Evolutionary conservation across 331 rosid genomes (phyloP).

Genomic region (Stylosanthes scabra): DNA sequence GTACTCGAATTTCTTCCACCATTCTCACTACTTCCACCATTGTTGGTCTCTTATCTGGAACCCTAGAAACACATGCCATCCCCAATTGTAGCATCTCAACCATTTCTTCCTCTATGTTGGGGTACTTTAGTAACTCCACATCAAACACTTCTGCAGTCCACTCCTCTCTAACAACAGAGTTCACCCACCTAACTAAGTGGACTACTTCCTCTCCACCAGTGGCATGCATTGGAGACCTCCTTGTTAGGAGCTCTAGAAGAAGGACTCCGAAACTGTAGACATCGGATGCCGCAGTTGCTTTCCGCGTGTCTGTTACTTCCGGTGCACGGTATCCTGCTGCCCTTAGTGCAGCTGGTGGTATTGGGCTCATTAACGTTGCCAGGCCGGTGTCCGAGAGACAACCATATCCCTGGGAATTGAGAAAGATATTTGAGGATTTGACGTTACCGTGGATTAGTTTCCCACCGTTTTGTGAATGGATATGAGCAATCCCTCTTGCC

Average conservation of each 20-base stretch:
- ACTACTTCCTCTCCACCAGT: slow-evolving; percentile 71
- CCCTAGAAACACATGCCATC: slow-evolving; percentile 71
- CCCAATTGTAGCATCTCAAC: slow-evolving; percentile 88
- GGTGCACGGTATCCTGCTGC: slow-evolving; percentile 81
- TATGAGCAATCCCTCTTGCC: slow-evolving; percentile 86
- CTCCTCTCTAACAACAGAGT: slow-evolving; percentile 93
- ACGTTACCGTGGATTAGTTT: slow-evolving; percentile 89
- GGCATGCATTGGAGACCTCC: slow-evolving; percentile 69
- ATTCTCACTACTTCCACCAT: slow-evolving; percentile 60
- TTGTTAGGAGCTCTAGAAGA: slow-evolving; percentile 86
- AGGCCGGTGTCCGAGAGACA: slow-evolving; percentile 78
- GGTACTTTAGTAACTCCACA: slow-evolving; percentile 70
- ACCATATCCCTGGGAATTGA: slow-evolving; percentile 78
- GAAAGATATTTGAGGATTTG: slow-evolving; percentile 84
- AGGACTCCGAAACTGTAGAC: slow-evolving; percentile 85
- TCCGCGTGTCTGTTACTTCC: slow-evolving; percentile 75
- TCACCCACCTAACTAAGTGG: slow-evolving; percentile 95
- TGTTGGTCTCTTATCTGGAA: slow-evolving; percentile 83
- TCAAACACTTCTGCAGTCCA: slow-evolving; percentile 98
- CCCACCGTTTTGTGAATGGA: slow-evolving; percentile 68
- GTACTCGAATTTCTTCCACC: slow-evolving; percentile 68
- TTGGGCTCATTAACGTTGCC: slow-evolving; percentile 64
- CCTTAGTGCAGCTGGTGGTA: slow-evolving; percentile 53
- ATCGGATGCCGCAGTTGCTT: slow-evolving; percentile 66
- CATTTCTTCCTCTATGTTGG: slow-evolving; percentile 95